phyloP scores from a whole-genome alignment of 345 rosid genomes.

The Lepidium africanum region DNA sequence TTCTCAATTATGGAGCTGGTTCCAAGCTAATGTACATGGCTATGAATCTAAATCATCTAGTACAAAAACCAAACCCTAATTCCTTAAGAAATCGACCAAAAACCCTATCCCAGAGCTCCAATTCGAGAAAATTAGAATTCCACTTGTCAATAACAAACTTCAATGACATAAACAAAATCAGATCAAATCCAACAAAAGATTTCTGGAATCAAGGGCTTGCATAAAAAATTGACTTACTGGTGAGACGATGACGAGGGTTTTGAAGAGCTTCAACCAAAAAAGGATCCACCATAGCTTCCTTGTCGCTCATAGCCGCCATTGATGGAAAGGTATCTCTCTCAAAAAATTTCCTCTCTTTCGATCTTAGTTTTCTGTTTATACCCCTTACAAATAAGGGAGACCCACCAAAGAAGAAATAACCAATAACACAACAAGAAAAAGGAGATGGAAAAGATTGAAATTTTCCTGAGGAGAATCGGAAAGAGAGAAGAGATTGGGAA shows the following conservation, averaged over 20 bases:
- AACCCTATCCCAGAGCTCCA: not conserved
- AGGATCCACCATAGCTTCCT: conserved; percentile 76
- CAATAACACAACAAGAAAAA: not conserved
- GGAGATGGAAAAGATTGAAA: not conserved
- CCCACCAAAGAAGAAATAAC: not conserved
- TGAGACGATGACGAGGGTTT: conserved; percentile 91
- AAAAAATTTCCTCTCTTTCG: not conserved
- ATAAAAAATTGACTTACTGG: conserved; percentile 37
- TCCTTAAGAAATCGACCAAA: not conserved
- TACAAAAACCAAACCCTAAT: not conserved
- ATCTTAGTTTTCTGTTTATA: not conserved
- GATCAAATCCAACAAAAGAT: too few species aligned
- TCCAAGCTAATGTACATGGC: not conserved
- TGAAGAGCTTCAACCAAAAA: conserved; percentile 89
- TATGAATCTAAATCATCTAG: conserved; percentile 7
- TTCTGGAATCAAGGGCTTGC: too few species aligned
- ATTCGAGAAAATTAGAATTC: not conserved
- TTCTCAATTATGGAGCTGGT: not conserved
- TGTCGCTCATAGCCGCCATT: conserved; percentile 28
- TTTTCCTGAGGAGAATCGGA: not conserved
- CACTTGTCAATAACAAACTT: not conserved
- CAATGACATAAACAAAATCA: too few species aligned
- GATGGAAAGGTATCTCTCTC: not conserved
- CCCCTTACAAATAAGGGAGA: not conserved
- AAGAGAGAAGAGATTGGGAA: not conserved